Conservation (phyloP, 345 rosid species). For the Erucastrum elatum region DNA sequence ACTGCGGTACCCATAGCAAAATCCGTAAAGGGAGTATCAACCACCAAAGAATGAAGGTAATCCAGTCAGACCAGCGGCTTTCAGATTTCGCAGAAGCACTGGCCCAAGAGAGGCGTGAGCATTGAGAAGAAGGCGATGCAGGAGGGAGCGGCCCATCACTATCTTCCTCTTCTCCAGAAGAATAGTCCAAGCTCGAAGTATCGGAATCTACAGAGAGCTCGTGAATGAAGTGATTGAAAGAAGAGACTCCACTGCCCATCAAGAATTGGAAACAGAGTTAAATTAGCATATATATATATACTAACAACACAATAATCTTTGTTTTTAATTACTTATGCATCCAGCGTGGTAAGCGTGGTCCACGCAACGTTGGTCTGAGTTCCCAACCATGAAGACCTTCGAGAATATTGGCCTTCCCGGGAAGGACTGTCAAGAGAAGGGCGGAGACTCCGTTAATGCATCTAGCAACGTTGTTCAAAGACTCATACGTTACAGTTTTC, state of each 20-base stretch:
- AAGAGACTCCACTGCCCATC: slow-evolving; percentile 78
- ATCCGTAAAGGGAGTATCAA: slow-evolving; percentile 60
- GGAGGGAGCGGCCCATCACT: slow-evolving; percentile 63
- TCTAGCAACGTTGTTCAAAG: slow-evolving; percentile 76
- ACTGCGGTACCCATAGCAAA: slow-evolving; percentile 54
- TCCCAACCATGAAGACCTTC: slow-evolving; percentile 99
- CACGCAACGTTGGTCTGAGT: slow-evolving; percentile 85
- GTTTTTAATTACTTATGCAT: slow-evolving; percentile 69
- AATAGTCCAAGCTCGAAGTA: slow-evolving; percentile 67
- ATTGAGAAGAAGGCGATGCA: slow-evolving; percentile 67
- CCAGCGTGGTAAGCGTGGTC: slow-evolving; percentile 93
- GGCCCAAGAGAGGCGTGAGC: slow-evolving; percentile 66
- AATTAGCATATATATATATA: not conserved
- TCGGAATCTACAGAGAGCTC: slow-evolving; percentile 82
- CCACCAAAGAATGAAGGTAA: slow-evolving; percentile 56
- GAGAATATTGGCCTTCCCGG: slow-evolving; percentile 74
- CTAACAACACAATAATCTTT: not conserved
- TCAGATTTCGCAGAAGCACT: slow-evolving; percentile 45
- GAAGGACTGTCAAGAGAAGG: slow-evolving; percentile 65
- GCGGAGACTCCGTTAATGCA: slow-evolving; percentile 86
- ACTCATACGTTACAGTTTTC: slow-evolving; percentile 86
- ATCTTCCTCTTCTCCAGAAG: slow-evolving; percentile 64
- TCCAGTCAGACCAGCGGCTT: slow-evolving; percentile 54
- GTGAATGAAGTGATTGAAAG: slow-evolving; percentile 89
- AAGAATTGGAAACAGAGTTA: slow-evolving; percentile 1